Conservation (phyloP, 768 basidiomycete species). For the Clitopilus hobsonii region DNA sequence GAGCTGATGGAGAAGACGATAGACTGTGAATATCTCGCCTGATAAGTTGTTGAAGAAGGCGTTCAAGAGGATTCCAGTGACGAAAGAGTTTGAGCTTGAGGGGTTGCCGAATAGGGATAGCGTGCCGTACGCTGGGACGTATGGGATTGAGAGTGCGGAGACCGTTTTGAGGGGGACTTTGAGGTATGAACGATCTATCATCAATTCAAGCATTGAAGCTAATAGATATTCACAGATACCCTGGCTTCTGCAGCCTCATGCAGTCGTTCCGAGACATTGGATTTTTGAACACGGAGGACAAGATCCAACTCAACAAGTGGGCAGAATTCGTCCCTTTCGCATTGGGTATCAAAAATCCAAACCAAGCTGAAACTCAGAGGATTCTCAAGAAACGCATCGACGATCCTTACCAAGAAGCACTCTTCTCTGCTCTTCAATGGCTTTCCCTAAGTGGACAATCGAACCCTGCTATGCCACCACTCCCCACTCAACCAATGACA, state of each 20-base stretch:
- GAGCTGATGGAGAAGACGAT: neutral
- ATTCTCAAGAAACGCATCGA: conserved; percentile 18
- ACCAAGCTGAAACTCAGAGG: conserved; percentile 9
- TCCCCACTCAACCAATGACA: conserved; percentile 36
- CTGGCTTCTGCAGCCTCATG: conserved; percentile 75
- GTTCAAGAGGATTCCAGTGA: conserved; percentile 68
- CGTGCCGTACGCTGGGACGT: conserved; percentile 61
- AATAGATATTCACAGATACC: conserved; percentile 50
- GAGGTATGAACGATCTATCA: conserved; percentile 37
- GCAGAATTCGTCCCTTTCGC: conserved; percentile 24
- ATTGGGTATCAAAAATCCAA: conserved; percentile 14
- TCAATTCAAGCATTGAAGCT: neutral
- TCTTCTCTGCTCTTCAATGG: conserved; percentile 46
- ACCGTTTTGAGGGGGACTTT: conserved; percentile 84
- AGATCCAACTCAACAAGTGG: conserved; percentile 38
- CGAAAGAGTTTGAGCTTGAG: conserved; percentile 61
- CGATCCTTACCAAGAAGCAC: conserved; percentile 14
- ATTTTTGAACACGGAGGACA: conserved; percentile 43
- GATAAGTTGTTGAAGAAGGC: conserved; percentile 42
- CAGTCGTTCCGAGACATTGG: conserved; percentile 68
- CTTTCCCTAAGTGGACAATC: conserved; percentile 23
- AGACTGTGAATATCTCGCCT: neutral
- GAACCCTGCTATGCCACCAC: conserved; percentile 28
- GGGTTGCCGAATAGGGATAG: conserved; percentile 87
- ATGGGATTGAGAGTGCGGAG: conserved; percentile 45